phyloP scores from a whole-genome alignment of 108 stramenopile species.

The Mayamaea pseudoterrestris region DNA sequence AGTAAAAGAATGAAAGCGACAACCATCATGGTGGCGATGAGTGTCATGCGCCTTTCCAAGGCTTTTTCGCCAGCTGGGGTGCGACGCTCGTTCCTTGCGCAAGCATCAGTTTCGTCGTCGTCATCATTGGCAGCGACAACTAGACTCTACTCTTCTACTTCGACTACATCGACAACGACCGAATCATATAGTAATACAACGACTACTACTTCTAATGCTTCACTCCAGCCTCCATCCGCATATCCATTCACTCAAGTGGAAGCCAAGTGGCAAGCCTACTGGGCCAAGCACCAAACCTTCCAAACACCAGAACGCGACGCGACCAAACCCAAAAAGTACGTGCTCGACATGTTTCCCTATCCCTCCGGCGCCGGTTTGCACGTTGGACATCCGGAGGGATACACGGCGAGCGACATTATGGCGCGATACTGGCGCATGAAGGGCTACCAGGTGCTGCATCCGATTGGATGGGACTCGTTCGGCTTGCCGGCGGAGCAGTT shows the following conservation, averaged over 20 bases:
- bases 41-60: too few relatives aligned
- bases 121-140: too few relatives aligned
- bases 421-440: conserved; percentile 96
- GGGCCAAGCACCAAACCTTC: conserved; percentile 77
- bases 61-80: too few relatives aligned
- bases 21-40: too few relatives aligned
- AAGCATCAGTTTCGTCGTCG: too few relatives aligned
- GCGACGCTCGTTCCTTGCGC: too few relatives aligned
- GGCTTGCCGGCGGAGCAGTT: conserved; percentile 99
- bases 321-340: conserved; percentile 81
- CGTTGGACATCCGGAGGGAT: conserved; percentile 96
- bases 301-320: conserved; percentile 58
- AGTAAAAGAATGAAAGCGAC: too few relatives aligned
- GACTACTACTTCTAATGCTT: too few relatives aligned
- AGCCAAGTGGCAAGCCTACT: conserved; percentile 82
- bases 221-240: neutral
- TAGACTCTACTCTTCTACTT: too few relatives aligned
- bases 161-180: too few relatives aligned
- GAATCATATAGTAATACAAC: too few relatives aligned
- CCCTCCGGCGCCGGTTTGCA: conserved; percentile 96
- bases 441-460: conserved; percentile 93
- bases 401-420: conserved; percentile 95
- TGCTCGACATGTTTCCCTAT: conserved; percentile 99
- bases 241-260: conserved; percentile 75
- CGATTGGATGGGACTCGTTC: conserved; percentile 99